These are phyloP conservation scores for Neopestalotiopsis clavispora DNA, from an alignment of 2,329 filamentous ascomycete species.

Conservation along the genomic window DNA sequence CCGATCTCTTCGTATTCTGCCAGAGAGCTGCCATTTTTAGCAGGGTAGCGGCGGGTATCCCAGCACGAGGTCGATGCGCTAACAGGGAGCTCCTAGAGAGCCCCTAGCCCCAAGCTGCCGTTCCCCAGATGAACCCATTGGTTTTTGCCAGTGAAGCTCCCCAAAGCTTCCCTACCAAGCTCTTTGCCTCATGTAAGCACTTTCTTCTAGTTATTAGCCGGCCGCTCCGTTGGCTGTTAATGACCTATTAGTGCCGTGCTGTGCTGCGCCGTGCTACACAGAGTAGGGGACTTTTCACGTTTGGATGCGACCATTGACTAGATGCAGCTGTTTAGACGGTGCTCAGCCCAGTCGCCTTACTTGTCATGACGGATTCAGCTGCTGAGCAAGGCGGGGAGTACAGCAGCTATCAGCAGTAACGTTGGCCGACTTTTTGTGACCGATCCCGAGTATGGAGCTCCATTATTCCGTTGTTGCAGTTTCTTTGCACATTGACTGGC, in stretches of 20 bases:
- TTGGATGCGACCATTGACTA: neutral
- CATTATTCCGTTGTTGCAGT: neutral
- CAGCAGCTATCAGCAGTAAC: neutral
- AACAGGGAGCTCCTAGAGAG: neutral
- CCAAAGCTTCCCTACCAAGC: no score
- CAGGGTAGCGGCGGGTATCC: neutral
- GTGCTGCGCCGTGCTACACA: neutral
- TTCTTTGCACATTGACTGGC: neutral
- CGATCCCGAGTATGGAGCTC: neutral
- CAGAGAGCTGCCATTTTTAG: constrained; percentile 19
- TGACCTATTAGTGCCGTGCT: no score
- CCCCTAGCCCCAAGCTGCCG: no score
- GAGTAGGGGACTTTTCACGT: neutral
- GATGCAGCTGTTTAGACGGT: neutral
- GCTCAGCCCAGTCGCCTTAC: neutral
- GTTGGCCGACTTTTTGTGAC: neutral
- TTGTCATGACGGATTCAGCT: neutral
- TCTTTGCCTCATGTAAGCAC: no score
- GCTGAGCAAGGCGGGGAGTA: neutral
- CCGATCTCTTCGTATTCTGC: constrained; percentile 22
- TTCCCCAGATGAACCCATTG: no score
- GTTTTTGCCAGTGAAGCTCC: no score
- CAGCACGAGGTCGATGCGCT: neutral
- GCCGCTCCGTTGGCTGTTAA: no score
- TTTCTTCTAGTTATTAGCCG: no score